A percentile compares a stretch with the other conserved stretches of the same genome.
These are phyloP conservation scores for Metarhizium sp. DNA, from an alignment of 2,329 filamentous ascomycete genomes.

Conservation along the genomic window DNA sequence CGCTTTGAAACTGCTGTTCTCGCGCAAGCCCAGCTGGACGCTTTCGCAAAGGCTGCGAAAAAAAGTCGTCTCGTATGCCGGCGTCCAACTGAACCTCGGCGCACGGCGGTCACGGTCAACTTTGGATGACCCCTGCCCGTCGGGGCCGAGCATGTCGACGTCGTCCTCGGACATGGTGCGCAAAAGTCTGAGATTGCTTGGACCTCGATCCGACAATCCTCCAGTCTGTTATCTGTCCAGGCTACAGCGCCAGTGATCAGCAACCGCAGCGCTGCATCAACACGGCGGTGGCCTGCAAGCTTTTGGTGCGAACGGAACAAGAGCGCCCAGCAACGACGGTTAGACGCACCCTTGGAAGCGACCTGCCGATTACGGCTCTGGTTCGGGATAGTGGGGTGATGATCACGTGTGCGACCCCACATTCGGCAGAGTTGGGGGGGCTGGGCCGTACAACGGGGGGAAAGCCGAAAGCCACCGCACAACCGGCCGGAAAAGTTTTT, in stretches of 20 bases:
- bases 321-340: not conserved
- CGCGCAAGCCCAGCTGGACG: slow-evolving; percentile 44
- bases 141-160: slow-evolving; percentile 25
- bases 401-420: slow-evolving; percentile 1
- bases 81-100: slow-evolving; percentile 52
- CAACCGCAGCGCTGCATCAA: slow-evolving; percentile 5
- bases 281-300: slow-evolving; percentile 4
- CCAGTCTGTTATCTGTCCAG: not conserved
- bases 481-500: not conserved
- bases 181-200: not conserved
- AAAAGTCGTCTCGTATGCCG: slow-evolving; percentile 49
- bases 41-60: slow-evolving; percentile 52
- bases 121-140: slow-evolving; percentile 22
- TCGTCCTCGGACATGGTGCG: slow-evolving; percentile 29
- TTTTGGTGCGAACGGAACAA: not conserved
- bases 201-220: not conserved
- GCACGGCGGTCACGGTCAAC: slow-evolving; percentile 31
- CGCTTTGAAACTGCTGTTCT: slow-evolving; percentile 52
- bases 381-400: not conserved
- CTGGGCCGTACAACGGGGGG: too few species aligned
- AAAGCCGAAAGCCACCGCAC: too few species aligned
- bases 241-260: slow-evolving; percentile 4
- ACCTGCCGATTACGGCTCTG: slow-evolving; percentile 1
- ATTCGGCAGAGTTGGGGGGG: not conserved
- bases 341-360: not conserved